Evolutionary conservation across 2,329 filamentous ascomycete species (phyloP), one percentile per base, ranked within the genome.

Genomic region (Penicillium palitans): DNA sequence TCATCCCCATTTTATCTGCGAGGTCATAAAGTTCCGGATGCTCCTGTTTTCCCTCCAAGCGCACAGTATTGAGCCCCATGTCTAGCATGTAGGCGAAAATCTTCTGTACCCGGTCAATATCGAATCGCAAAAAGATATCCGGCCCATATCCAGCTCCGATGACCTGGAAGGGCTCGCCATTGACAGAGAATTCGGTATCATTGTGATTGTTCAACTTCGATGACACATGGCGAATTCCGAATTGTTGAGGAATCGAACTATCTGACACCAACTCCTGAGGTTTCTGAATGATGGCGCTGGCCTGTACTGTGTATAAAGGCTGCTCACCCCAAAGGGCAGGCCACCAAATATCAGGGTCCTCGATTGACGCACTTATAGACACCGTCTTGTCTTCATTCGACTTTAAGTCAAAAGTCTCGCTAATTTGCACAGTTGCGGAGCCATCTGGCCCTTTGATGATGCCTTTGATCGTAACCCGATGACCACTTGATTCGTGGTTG

Each of bases 21-120:
- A 87, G 73, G 0, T 83, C 76, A 65, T 87, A 88, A 0, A 88
- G 72, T 61, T 83, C 80, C 0, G 84, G 82, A 8, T 88, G 85
- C 64, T 88, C 86, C 67, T 85, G 82, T 61, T 87, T 87, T 2
- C 86, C 86, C 66, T 88, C 86, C 0, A 88, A 78, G 2, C 86
- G 82, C 24, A 88, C 75, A 0, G 85, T 86, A 68, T 88, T 88
- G 48, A 86, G 75, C 3, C 85, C 85, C 71, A 88, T 81, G 62
- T 86, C 83, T 0, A 87, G 75, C 58, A 83, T 76, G 63, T 86
- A 81, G 58, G 77, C 72, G 21, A 82, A 81, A 42, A 86, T 81
- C 0, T 72, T 67, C 15, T 71, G 72, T 33, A 87, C 79, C 27
- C 80, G 80, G 1, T 74, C 59, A 2, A 68, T 51, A 57, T 84